A percentile compares a stretch with the other conserved stretches of the same genome.
Conservation (phyloP, 2,329 filamentous ascomycete genomes). For the Aspergillus alliaceus region DNA sequence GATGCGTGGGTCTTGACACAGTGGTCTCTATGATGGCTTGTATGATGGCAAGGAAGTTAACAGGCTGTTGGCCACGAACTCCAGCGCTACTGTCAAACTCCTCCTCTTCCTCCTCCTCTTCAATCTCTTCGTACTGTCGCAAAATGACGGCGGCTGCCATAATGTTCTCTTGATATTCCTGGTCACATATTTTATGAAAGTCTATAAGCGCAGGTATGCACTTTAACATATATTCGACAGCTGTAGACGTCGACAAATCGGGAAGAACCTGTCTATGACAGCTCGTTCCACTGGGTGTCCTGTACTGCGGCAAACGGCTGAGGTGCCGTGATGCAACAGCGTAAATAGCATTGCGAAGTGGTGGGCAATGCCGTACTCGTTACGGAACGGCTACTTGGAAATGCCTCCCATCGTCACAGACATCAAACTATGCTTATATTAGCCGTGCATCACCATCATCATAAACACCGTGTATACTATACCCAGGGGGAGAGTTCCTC, state of each 20-base stretch:
- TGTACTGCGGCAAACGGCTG: slow-evolving; percentile 20
- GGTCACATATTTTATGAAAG: slow-evolving; percentile 18
- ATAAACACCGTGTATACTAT: background rate
- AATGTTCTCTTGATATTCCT: slow-evolving; percentile 22
- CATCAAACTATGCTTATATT: slow-evolving; percentile 19
- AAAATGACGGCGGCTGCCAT: slow-evolving; percentile 27
- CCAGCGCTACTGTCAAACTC: slow-evolving; percentile 22
- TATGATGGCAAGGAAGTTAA: slow-evolving; percentile 24
- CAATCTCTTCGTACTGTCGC: slow-evolving; percentile 27
- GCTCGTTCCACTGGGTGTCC: slow-evolving; percentile 12
- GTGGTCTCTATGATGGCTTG: slow-evolving; percentile 25
- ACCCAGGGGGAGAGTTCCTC: slow-evolving; percentile 29
- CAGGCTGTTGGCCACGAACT: slow-evolving; percentile 7
- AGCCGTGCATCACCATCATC: background rate
- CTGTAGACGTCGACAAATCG: slow-evolving; percentile 14
- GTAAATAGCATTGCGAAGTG: slow-evolving; percentile 24
- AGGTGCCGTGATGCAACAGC: slow-evolving; percentile 24
- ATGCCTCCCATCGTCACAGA: slow-evolving; percentile 21
- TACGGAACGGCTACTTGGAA: slow-evolving; percentile 21
- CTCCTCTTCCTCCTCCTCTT: slow-evolving; percentile 31
- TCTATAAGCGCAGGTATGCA: slow-evolving; percentile 21
- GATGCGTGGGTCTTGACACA: slow-evolving; percentile 15
- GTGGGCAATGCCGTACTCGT: slow-evolving; percentile 18
- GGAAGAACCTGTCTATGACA: slow-evolving; percentile 18
- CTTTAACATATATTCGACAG: slow-evolving; percentile 23